Evolutionary conservation across 2,329 filamentous ascomycete species (phyloP).

Genomic region (Herpotrichia juniperi): DNA sequence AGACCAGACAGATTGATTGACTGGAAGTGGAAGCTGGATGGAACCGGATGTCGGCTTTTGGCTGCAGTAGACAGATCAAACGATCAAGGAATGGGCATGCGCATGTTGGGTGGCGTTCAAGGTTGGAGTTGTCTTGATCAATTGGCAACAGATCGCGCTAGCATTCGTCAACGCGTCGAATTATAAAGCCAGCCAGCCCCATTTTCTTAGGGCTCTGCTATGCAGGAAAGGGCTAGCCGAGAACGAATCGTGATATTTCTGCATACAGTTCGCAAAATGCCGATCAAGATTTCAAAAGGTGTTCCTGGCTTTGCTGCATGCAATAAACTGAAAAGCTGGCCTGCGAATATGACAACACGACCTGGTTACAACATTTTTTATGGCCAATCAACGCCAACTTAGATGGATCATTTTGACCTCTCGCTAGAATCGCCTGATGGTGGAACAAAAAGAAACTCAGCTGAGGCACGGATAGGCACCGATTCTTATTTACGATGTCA

Average conservation of each 20-base stretch:
- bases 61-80: constrained; percentile 28
- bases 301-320: constrained; percentile 16
- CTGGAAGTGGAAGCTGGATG: constrained; percentile 20
- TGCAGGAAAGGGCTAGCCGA: constrained; percentile 14
- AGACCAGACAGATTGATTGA: constrained; percentile 1
- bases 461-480: constrained; percentile 19
- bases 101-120: constrained; percentile 24
- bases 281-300: constrained; percentile 18
- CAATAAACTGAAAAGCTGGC: constrained; percentile 3
- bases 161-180: constrained; percentile 21
- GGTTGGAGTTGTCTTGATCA: constrained; percentile 21
- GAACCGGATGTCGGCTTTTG: constrained; percentile 35
- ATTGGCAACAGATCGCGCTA: constrained; percentile 22
- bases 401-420: not conserved
- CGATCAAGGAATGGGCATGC: constrained; percentile 32
- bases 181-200: constrained; percentile 31
- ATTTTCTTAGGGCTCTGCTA: constrained; percentile 14
- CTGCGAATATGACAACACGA: not conserved
- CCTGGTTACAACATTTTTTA: too few species aligned
- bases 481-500: constrained; percentile 16
- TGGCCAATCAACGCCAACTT: not conserved
- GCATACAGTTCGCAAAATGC: constrained; percentile 25
- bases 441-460: constrained; percentile 10
- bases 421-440: not conserved
- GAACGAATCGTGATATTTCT: constrained; percentile 27